A percentile compares a stretch with the other conserved stretches of the same genome.
Conservation (phyloP, 116 monocot species). For the Thalassia testudinum region DNA sequence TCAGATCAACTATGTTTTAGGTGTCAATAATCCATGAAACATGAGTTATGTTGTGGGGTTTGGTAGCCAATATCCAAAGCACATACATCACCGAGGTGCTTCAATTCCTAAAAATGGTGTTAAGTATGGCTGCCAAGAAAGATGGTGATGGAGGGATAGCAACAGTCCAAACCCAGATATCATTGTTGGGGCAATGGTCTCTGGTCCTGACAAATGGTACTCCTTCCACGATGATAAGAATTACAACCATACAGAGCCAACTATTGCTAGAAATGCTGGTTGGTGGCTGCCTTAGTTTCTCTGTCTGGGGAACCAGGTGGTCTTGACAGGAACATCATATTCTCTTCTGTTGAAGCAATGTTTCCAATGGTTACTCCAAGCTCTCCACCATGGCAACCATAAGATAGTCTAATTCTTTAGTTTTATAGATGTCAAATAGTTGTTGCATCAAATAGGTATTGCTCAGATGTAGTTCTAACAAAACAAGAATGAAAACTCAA, state of each 20-base stretch:
- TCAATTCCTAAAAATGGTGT: constrained; percentile 25
- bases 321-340: constrained; percentile 12
- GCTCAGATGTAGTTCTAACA: too few species aligned
- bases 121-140: constrained; percentile 23
- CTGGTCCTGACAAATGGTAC: constrained; percentile 26
- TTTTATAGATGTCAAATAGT: too few species aligned
- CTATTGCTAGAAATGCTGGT: constrained; percentile 27
- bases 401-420: too few species aligned
- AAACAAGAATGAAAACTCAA: too few species aligned
- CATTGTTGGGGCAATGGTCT: constrained; percentile 27
- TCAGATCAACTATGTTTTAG: constrained; percentile 32
- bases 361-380: not conserved
- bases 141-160: constrained; percentile 35
- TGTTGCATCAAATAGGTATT: too few species aligned
- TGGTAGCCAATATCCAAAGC: constrained; percentile 18
- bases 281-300: constrained; percentile 24
- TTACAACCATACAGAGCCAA: constrained; percentile 30
- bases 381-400: constrained; percentile 9
- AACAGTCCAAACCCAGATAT: constrained; percentile 20
- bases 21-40: constrained; percentile 30
- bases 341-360: constrained; percentile 13
- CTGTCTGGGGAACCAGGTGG: constrained; percentile 5
- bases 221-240: constrained; percentile 22
- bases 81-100: constrained; percentile 26
- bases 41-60: constrained; percentile 37